Evolutionary conservation across 805 yeast species (phyloP).

Genomic region (Wickerhamomyces subpelliculosus): DNA sequence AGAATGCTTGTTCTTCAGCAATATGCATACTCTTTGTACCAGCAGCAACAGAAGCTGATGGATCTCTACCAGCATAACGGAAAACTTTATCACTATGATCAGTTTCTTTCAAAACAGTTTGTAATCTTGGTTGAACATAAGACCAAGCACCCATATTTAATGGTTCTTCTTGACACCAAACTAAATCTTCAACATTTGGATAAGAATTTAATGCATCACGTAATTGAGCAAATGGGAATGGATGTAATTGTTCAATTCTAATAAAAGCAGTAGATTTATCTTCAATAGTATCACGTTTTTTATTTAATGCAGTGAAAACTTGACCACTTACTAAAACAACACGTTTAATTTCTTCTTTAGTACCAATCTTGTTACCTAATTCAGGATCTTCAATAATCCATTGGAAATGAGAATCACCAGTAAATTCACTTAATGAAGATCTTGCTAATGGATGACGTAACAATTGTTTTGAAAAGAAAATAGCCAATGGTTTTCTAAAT

Average conservation of each 20-base stretch:
- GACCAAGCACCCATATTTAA: conserved; percentile 92
- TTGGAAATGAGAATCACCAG: conserved; percentile 86
- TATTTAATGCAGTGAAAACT: conserved; percentile 87
- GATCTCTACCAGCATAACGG: conserved; percentile 96
- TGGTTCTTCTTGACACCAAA: conserved; percentile 99
- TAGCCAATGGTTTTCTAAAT: conserved; percentile 85
- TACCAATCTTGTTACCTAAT: conserved; percentile 69
- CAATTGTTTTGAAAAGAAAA: conserved; percentile 88
- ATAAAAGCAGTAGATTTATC: conserved; percentile 83
- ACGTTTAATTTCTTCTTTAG: conserved; percentile 82
- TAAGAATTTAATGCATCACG: conserved; percentile 76
- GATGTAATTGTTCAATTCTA: conserved; percentile 91
- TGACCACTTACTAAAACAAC: conserved; percentile 85
- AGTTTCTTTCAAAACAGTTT: conserved; percentile 71
- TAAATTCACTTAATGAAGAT: conserved; percentile 75
- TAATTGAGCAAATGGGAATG: conserved; percentile 96
- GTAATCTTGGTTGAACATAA: conserved; percentile 75
- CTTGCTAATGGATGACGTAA: conserved; percentile 97
- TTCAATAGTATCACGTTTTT: conserved; percentile 72
- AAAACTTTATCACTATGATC: conserved; percentile 48
- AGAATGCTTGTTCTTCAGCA: conserved; percentile 84
- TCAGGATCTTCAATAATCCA: conserved; percentile 94
- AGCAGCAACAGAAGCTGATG: conserved; percentile 97
- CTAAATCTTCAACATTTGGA: conserved; percentile 80
- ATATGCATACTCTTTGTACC: conserved; percentile 86